phyloP scores from a whole-genome alignment of 371 early-diverging fungal genomes.

The Synchytrium microbalum region DNA sequence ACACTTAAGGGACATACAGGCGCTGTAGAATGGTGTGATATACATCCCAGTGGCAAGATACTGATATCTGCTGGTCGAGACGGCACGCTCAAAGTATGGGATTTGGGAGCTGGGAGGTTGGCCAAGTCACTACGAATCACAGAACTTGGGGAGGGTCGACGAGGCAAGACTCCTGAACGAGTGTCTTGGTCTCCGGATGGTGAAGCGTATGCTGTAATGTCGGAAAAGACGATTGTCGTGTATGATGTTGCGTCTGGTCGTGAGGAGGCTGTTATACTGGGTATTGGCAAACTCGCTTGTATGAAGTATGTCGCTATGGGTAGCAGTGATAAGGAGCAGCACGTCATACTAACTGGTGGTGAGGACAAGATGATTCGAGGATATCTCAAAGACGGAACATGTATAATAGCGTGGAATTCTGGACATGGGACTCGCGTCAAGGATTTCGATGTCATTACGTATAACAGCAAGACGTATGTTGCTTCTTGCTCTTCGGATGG shows the following conservation, averaged over 20 bases:
- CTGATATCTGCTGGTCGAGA: conserved; percentile 77
- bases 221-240: conserved; percentile 59
- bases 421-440: conserved; percentile 33
- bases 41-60: conserved; percentile 91
- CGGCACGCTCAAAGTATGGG: conserved; percentile 80
- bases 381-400: conserved; percentile 7
- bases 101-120: conserved; percentile 76
- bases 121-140: conserved; percentile 58
- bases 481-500: conserved; percentile 38
- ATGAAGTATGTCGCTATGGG: not conserved
- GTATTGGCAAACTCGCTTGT: not conserved
- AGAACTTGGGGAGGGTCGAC: conserved; percentile 31
- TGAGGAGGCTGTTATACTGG: conserved; percentile 1
- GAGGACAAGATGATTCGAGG: conserved; percentile 23
- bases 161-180: conserved; percentile 10
- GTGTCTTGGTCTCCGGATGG: conserved; percentile 73
- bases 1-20: conserved; percentile 81
- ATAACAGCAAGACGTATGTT: conserved; percentile 6
- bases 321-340: not conserved
- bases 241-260: conserved; percentile 45
- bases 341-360: conserved; percentile 27
- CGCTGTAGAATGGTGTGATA: conserved; percentile 52
- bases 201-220: conserved; percentile 65
- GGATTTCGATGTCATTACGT: conserved; percentile 13
- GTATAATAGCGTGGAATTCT: conserved; percentile 18